Base-by-base conservation (phyloP, 2,329 filamentous ascomycete genomes). In the Penicillium sp. region DNA sequence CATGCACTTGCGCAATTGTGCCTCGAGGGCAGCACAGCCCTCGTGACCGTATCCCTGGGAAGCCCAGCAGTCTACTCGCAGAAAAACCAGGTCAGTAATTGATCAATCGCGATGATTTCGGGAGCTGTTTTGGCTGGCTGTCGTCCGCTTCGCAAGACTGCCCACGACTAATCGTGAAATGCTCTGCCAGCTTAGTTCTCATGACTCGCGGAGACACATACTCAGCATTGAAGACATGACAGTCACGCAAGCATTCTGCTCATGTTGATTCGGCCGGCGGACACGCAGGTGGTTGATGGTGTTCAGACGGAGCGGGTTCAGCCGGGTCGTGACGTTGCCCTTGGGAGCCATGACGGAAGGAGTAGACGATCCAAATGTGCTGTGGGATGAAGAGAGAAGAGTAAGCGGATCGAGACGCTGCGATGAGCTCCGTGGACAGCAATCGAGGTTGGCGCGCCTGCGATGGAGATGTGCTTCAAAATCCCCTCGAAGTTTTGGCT, bases 1-100 rank as follows among this genome's bases (percentile, higher is more conserved):
- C 92, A 97, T 96, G 74, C 87, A 89, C 55, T 81, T 78, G 68
- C 85, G 80, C 66, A 89, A 75, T 70, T 86, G 83, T 67, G 86
- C 80, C 71, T 89, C 87, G 37, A 89, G 74, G 42, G 79, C 79
- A 35, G 81, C 81, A 67, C 87, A 89, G 42, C 83, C 86, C 70
- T 84, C 81, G n/a, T 81, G 75, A 20, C 77, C 71, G 50, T 78
- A 76, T 55, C 77, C 78, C n/a, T 78, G 69, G 7, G 79, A 79
- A 35, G 78, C 78, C 79, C 79, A 81, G 70, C 79, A 81, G 65
- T 75, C 79, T 81, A 54, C 17, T 52, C 14, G 11, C 12, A 52
- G 49, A 7, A 15, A 15, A 17, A n/a, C n/a, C 4, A 5, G 47
- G 59, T 70, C 51, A 70, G 67, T 35, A 41, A 58, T 50, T 3